phyloP scores from a whole-genome alignment of 257 asterid species.

The Solanum piurae region DNA sequence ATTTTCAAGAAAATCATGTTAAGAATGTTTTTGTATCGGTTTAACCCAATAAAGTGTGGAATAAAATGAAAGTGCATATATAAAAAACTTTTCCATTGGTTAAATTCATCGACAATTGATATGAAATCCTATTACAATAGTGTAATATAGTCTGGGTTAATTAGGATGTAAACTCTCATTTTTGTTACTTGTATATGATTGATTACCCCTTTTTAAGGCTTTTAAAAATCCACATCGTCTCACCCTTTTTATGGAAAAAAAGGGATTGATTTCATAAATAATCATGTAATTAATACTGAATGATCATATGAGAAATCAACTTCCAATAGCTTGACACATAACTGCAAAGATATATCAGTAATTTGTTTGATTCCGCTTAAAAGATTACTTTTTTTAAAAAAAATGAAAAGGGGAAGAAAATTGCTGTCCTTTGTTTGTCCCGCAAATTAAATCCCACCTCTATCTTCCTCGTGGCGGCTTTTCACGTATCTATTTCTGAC shows the following conservation, averaged over 20 bases:
- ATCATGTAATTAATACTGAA: neutral
- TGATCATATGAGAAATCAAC: neutral
- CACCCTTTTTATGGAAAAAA: neutral
- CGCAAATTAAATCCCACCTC: neutral
- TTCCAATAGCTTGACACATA: neutral
- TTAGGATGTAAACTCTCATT: neutral
- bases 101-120: neutral
- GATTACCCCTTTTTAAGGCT: neutral
- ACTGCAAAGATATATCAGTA: neutral
- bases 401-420: neutral
- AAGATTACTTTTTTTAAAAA: too few species aligned
- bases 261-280: neutral
- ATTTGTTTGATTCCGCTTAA: neutral
- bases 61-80: neutral
- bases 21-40: neutral
- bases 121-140: neutral
- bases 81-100: neutral
- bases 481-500: neutral
- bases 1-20: neutral
- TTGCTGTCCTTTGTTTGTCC: neutral
- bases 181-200: neutral
- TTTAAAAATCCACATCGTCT: neutral
- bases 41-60: neutral
- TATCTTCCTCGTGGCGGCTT: neutral
- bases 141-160: neutral